phyloP scores from a whole-genome alignment of 306 rosid species.

The Rubus idaeus region DNA sequence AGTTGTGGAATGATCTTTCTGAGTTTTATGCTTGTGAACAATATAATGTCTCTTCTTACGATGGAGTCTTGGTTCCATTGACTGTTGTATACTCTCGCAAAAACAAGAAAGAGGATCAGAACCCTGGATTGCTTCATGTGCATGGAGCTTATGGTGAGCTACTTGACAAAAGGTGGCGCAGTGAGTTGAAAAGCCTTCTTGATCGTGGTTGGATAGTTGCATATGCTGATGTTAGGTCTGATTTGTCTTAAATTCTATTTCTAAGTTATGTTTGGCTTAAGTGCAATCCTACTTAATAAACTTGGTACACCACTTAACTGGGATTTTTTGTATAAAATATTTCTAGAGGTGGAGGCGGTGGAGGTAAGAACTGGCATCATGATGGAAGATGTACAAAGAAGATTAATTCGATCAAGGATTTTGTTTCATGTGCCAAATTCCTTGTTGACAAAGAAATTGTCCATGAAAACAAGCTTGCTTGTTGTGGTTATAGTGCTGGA shows the following conservation, averaged over 20 bases:
- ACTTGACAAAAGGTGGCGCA: conserved; percentile 85
- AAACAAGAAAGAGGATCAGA: conserved; percentile 50
- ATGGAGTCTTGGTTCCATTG: conserved; percentile 74
- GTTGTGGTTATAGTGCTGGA: conserved; percentile 89
- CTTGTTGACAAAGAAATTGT: conserved; percentile 64
- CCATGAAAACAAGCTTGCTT: conserved; percentile 76
- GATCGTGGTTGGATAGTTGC: conserved; percentile 94
- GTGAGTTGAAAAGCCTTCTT: conserved; percentile 88
- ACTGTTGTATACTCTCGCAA: conserved; percentile 65
- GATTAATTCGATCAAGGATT: conserved; percentile 74
- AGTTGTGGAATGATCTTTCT: conserved; percentile 78
- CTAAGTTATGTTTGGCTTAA: conserved; percentile 13
- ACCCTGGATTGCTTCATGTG: conserved; percentile 81
- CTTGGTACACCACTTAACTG: conserved; percentile 10
- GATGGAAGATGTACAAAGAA: conserved; percentile 73
- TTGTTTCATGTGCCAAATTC: conserved; percentile 79
- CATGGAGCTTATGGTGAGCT: conserved; percentile 94
- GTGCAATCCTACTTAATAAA: neutral
- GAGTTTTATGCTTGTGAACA: conserved; percentile 85
- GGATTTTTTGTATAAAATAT: conserved; percentile 31
- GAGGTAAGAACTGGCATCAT: conserved; percentile 84
- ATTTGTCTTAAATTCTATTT: conserved; percentile 20
- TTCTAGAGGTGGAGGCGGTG: conserved; percentile 92
- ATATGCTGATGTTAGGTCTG: conserved; percentile 93
- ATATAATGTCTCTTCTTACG: conserved; percentile 62